A percentile compares a stretch with the other conserved stretches of the same genome.
These are phyloP conservation scores for Trametes punicea DNA, from an alignment of 768 basidiomycete genomes.

Conservation along the genomic window DNA sequence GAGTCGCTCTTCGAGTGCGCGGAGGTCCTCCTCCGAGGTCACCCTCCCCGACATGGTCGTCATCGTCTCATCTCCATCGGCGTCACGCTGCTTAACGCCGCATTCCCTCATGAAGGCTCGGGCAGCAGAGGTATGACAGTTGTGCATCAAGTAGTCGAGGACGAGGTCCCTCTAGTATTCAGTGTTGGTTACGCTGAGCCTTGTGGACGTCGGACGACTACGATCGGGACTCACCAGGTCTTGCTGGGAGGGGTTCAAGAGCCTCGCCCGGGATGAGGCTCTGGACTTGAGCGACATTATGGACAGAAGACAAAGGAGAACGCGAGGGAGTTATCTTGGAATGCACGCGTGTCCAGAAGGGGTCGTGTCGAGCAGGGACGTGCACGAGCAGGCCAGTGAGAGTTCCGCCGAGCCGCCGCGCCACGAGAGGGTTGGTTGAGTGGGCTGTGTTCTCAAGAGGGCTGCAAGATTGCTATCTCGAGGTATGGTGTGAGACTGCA, in stretches of 20 bases:
- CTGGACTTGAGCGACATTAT: conserved; percentile 7
- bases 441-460: not conserved
- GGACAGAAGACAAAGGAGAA: not conserved
- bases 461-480: not conserved
- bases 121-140: conserved; percentile 70
- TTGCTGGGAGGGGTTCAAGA: conserved; percentile 16
- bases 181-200: conserved; percentile 12
- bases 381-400: not conserved
- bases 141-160: conserved; percentile 73
- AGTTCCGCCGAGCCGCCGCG: not conserved
- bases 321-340: not conserved
- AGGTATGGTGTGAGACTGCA: not conserved
- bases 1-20: conserved; percentile 38
- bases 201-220: not conserved
- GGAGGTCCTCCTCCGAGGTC: conserved; percentile 39
- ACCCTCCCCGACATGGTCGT: conserved; percentile 20
- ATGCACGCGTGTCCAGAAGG: not conserved
- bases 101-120: conserved; percentile 64
- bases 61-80: conserved; percentile 66
- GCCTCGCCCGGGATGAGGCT: not conserved
- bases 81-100: conserved; percentile 57
- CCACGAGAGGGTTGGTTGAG: not conserved
- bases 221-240: conserved; percentile 10
- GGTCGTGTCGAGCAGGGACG: not conserved
- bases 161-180: conserved; percentile 61